Evolutionary conservation across 2,329 filamentous ascomycete species (phyloP).

Genomic region (Dothiorella sarmentorum): DNA sequence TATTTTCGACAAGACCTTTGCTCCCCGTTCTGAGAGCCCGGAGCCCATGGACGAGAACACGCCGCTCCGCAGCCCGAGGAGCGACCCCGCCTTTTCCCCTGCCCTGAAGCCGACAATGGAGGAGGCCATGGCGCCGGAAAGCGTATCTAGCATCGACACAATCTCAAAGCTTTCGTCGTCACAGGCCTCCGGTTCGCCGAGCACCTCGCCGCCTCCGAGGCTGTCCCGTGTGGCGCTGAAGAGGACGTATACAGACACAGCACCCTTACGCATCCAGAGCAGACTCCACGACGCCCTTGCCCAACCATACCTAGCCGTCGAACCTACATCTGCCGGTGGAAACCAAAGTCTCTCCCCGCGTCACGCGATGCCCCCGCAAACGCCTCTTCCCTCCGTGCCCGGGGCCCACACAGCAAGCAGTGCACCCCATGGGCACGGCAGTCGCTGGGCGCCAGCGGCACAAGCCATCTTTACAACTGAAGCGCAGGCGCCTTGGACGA

Average conservation of each 20-base stretch:
- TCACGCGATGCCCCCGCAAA: slow-evolving; percentile 32
- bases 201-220: slow-evolving; percentile 24
- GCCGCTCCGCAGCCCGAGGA: slow-evolving; percentile 26
- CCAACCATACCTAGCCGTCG: slow-evolving; percentile 69
- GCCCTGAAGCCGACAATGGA: slow-evolving; percentile 8
- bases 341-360: slow-evolving; percentile 37
- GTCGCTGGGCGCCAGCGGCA: slow-evolving; percentile 82
- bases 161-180: slow-evolving; percentile 25
- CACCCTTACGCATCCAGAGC: slow-evolving; percentile 70
- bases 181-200: slow-evolving; percentile 20
- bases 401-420: slow-evolving; percentile 38
- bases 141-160: background rate
- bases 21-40: slow-evolving; percentile 48
- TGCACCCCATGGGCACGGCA: slow-evolving; percentile 75
- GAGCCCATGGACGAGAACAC: slow-evolving; percentile 30
- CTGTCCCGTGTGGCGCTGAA: slow-evolving; percentile 60
- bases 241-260: slow-evolving; percentile 82
- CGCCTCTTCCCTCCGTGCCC: slow-evolving; percentile 29
- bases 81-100: slow-evolving; percentile 9
- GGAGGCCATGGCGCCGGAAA: slow-evolving; percentile 7
- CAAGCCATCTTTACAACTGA: slow-evolving; percentile 99
- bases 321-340: slow-evolving; percentile 36
- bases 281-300: slow-evolving; percentile 82
- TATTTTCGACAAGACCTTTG: slow-evolving; percentile 80
- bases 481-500: slow-evolving; percentile 85